These are phyloP conservation scores for Cryptococcus sp. DNA, from an alignment of 1,284 basidiomycete species.

Conservation along the genomic window DNA sequence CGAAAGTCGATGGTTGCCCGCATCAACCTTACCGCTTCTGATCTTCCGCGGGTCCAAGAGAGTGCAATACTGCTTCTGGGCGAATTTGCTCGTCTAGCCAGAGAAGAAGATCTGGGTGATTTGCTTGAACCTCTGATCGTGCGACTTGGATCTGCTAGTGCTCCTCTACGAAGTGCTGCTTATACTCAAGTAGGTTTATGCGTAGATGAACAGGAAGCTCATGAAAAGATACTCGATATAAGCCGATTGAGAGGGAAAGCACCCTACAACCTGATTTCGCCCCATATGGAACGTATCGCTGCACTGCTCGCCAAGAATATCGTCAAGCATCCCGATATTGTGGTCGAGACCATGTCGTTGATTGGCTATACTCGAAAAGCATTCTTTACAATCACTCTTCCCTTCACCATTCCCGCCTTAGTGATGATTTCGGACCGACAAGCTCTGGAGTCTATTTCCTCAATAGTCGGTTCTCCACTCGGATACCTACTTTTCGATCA, in stretches of 20 bases:
- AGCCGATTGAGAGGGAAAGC: constrained; percentile 49
- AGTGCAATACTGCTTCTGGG: constrained; percentile 26
- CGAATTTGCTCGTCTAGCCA: constrained; percentile 51
- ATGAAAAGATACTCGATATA: background rate
- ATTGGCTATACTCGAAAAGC: constrained; percentile 47
- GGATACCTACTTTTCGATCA: constrained; percentile 61
- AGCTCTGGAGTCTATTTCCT: constrained; percentile 51
- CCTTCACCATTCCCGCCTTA: constrained; percentile 64
- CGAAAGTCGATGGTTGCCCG: constrained; percentile 2
- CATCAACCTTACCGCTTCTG: background rate
- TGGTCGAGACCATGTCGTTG: constrained; percentile 39
- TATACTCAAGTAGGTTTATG: constrained; percentile 59
- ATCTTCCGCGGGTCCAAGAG: constrained; percentile 12
- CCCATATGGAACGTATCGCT: constrained; percentile 65
- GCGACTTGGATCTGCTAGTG: constrained; percentile 63
- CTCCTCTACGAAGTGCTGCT: constrained; percentile 64
- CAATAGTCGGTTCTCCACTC: constrained; percentile 53
- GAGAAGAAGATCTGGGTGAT: constrained; percentile 57
- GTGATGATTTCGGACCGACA: constrained; percentile 59
- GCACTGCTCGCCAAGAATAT: constrained; percentile 62
- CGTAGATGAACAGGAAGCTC: constrained; percentile 49
- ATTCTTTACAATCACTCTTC: constrained; percentile 66
- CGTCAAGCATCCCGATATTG: constrained; percentile 54
- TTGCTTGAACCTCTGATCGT: constrained; percentile 63
- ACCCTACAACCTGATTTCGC: constrained; percentile 64